Evolutionary conservation across 75 land plant genomes (phyloP), one percentile per base, ranked within the genome.

Genomic region (Azolla pinnata): DNA sequence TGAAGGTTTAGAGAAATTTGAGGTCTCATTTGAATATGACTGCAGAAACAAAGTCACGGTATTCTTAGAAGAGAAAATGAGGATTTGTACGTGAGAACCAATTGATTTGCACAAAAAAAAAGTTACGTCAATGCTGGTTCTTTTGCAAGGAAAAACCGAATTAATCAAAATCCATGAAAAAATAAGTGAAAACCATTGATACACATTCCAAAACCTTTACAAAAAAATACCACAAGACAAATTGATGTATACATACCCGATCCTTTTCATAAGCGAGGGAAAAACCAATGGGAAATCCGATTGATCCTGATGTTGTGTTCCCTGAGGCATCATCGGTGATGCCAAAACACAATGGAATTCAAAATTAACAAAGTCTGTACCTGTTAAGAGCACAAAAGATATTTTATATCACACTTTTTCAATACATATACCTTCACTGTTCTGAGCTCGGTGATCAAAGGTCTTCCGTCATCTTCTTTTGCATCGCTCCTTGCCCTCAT

Each of bases 261-360:
- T 33, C 38, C 26, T 67, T 35, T 67, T 73, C 63, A 52, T 45
- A 23, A 67, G 55, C 7, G 17, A 26, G 7, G 69, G 63, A 25
- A 60, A 65, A 24, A 73, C 16, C 30, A 73, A 27, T 30, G 70
- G 50, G 55, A 73, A 60, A 45, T 66, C 75, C 8, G 64, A 61
- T 55, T 72, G 75, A 29, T 72, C 69, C 53, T 66, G 70, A 61
- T 72, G 75, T 12, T 4, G 10, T 7, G 70, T 72, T 0, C 62
- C 69, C 75, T 72, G 63, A n/a, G n/a, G n/a, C n/a, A n/a, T n/a
- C n/a, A n/a, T n/a, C 4, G 25, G 21, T 17, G 25, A 0, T 48
- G 10, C 50, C 21, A 10, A 12, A 48, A 48, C 17, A 0, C 50
- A 23, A 48, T 48, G 10, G 23, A 26, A 57, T 31, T 29, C 21